phyloP scores from a whole-genome alignment of 1,284 basidiomycete species.

The Moesziomyces sp. region DNA sequence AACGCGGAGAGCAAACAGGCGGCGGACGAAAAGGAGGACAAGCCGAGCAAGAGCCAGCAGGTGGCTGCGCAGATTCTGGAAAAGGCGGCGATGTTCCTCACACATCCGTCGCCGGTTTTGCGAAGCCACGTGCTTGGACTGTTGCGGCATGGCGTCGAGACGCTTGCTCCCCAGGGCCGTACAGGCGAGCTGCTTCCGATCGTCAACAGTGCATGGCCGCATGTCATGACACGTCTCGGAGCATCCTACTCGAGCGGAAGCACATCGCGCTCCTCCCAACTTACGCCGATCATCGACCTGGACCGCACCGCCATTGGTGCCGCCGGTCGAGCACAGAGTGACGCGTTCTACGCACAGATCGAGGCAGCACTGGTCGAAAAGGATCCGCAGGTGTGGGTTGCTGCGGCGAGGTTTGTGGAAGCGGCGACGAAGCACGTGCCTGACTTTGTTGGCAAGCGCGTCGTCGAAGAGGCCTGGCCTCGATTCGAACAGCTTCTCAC shows the following conservation, averaged over 20 bases:
- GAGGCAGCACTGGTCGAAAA: conserved; percentile 34
- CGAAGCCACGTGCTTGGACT: conserved; percentile 41
- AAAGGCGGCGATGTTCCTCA: conserved; percentile 43
- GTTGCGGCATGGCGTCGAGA: conserved; percentile 38
- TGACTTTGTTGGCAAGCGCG: conserved; percentile 52
- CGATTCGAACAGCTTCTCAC: conserved; percentile 42
- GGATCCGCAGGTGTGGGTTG: conserved; percentile 54
- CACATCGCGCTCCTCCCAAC: neutral
- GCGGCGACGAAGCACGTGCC: conserved; percentile 27
- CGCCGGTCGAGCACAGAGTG: neutral
- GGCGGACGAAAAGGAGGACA: conserved; percentile 20
- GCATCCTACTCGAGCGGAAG: conserved; percentile 14
- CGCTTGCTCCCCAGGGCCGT: conserved; percentile 42
- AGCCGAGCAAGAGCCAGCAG: conserved; percentile 42
- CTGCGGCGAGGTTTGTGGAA: conserved; percentile 48
- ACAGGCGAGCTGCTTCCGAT: conserved; percentile 56
- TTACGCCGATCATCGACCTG: conserved; percentile 29
- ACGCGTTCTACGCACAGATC: conserved; percentile 9
- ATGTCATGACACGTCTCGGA: conserved; percentile 59
- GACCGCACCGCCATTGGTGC: neutral
- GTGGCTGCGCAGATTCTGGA: conserved; percentile 33
- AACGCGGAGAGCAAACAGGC: neutral
- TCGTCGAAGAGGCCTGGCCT: conserved; percentile 61
- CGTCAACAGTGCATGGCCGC: conserved; percentile 61
- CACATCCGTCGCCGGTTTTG: conserved; percentile 45